Base-by-base conservation (phyloP, 768 basidiomycete genomes). In the Tricholomella constricta region DNA sequence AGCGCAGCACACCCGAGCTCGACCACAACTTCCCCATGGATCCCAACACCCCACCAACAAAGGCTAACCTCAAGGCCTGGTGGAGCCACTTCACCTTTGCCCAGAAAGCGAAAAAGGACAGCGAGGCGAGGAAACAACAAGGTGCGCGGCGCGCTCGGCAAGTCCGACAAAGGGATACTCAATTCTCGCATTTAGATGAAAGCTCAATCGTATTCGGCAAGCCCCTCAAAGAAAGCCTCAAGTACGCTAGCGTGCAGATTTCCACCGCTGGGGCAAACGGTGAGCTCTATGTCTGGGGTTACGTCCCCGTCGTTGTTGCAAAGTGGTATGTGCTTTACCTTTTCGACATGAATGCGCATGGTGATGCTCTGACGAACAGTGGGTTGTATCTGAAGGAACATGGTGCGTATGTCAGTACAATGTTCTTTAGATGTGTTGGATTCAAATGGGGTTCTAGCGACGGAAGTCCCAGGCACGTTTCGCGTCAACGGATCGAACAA, bases 291-390 rank as follows among this genome's bases (percentile, higher is more conserved):
- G 88, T 94, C 5, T 95, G 91, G 89, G 94, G 95, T 1, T 90
- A 89, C 66, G 91, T 99, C 44, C 96, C 96, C 8, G 92, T 98
- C 36, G 94, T 98, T 47, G 96, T 99, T 36, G 96, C 96, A 41
- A 98, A 97, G 73, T 98, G 94, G 92, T 93, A 62, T 63, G 86
- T 60, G 31, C 76, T 72, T 48, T 42, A 56, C 6, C 41, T 42
- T 9, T 29, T 26, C n/a, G 36, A 23, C 58, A 42, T 55, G 40
- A 46, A 36, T 27, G 34, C 32, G 25, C 27, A 47, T 53, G 12
- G 19, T 46, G n/a, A 27, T 42, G 9, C 34, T 46, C 20, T 19
- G 32, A 45, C 36, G 20, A 25, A 8, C 58, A 95, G 94, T 65
- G 96, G 96, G 4, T 72, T 96, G 40, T 89, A 94, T 75, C 83